Percentiles rank a stretch among this genome's conserved stretches.
These are phyloP conservation scores for Rosa lucieae DNA, from an alignment of 306 rosid species.

Conservation along the genomic window DNA sequence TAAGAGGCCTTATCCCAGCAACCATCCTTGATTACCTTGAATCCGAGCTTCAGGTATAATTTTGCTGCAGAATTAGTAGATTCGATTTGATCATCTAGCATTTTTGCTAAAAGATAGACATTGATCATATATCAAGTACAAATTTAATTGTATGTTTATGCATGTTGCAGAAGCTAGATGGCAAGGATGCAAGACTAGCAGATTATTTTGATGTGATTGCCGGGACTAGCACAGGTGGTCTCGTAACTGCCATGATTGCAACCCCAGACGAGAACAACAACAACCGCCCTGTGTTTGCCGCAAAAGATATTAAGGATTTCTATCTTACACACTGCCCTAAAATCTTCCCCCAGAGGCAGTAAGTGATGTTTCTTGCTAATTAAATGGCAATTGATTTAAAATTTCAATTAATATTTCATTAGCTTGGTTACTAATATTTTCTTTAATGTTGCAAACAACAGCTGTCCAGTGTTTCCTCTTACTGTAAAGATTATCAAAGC, in stretches of 20 bases:
- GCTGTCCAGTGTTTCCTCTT: conserved; percentile 22
- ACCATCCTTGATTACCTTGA: conserved; percentile 58
- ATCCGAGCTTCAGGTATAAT: conserved; percentile 59
- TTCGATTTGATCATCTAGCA: neutral
- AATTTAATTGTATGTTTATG: neutral
- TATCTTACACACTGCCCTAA: conserved; percentile 53
- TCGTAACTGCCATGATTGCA: conserved; percentile 58
- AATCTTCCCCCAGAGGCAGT: conserved; percentile 58
- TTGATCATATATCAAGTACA: neutral
- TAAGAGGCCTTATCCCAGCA: conserved; percentile 75
- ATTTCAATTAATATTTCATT: neutral
- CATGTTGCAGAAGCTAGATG: conserved; percentile 55
- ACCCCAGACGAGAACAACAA: conserved; percentile 57
- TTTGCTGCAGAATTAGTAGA: neutral
- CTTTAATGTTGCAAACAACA: conserved; percentile 13
- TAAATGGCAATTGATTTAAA: neutral
- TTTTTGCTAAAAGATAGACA: neutral
- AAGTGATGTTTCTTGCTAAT: neutral
- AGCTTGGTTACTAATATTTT: neutral
- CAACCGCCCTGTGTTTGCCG: conserved; percentile 57
- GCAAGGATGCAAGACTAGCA: conserved; percentile 51
- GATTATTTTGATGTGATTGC: conserved; percentile 69
- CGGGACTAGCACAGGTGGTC: conserved; percentile 69
- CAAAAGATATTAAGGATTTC: conserved; percentile 60
- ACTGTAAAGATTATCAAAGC: conserved; percentile 20